Conservation (phyloP, 2,329 filamentous ascomycete species). For the Botrytis pseudocinerea region DNA sequence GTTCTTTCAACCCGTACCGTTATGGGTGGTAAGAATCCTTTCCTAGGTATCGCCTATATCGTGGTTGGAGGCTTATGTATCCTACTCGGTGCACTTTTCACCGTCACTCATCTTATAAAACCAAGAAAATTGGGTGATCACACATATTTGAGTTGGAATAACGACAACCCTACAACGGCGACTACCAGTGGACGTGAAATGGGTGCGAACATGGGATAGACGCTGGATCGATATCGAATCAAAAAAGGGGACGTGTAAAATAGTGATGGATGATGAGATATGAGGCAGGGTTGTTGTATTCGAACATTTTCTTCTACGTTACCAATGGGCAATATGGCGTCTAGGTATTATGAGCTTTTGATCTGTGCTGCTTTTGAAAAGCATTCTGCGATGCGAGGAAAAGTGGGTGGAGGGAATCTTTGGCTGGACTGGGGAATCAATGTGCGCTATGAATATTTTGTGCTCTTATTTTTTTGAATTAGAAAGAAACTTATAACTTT, state of each 20-base stretch:
- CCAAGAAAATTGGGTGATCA: conserved; percentile 98
- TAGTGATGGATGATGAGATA: conserved; percentile 15
- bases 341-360: conserved; percentile 14
- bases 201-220: conserved; percentile 18
- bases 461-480: background rate
- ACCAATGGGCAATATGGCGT: conserved; percentile 12
- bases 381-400: conserved; percentile 7
- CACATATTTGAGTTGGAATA: conserved; percentile 96
- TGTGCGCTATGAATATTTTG: conserved; percentile 7
- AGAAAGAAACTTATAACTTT: conserved; percentile 10
- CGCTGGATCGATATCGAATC: background rate
- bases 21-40: conserved; percentile 92
- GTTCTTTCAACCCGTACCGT: conserved; percentile 87
- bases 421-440: background rate
- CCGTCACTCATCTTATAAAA: conserved; percentile 85
- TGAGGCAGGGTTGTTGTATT: conserved; percentile 9
- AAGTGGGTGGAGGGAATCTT: conserved; percentile 12
- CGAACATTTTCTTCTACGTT: background rate
- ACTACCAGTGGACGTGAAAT: conserved; percentile 57
- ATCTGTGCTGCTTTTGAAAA: conserved; percentile 6
- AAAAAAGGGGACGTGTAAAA: conserved; percentile 7
- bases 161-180: conserved; percentile 59
- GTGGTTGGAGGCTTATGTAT: conserved; percentile 94
- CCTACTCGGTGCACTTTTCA: conserved; percentile 83
- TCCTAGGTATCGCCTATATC: conserved; percentile 93